Conservation (phyloP, 2,329 filamentous ascomycete genomes). For the Aureobasidium sp. region DNA sequence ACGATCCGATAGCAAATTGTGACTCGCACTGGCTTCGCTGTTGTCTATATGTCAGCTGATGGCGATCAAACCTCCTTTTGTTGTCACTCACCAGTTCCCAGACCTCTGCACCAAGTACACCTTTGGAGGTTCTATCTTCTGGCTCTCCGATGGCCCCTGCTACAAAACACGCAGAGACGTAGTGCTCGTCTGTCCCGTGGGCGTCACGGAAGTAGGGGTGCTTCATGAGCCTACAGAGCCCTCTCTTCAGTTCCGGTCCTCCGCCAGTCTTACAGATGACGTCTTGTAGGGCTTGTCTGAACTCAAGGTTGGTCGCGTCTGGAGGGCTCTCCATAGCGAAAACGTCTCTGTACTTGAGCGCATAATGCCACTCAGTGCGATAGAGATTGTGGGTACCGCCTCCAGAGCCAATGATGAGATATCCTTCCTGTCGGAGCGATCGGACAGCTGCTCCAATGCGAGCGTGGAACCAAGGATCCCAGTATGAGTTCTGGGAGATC, state of each 20-base stretch:
- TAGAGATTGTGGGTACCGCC: constrained; percentile 66
- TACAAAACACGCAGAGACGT: constrained; percentile 58
- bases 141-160: constrained; percentile 48
- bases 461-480: constrained; percentile 51
- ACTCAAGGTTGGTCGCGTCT: constrained; percentile 55
- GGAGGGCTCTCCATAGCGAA: constrained; percentile 55
- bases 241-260: constrained; percentile 48
- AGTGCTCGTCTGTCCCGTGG: constrained; percentile 64
- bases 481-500: constrained; percentile 48
- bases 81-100: constrained; percentile 47
- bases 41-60: background rate
- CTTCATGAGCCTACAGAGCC: constrained; percentile 59
- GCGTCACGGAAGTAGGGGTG: constrained; percentile 60
- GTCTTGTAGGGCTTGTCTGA: constrained; percentile 58
- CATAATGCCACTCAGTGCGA: constrained; percentile 59
- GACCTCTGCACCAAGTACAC: constrained; percentile 38
- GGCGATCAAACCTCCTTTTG: no score
- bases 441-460: constrained; percentile 53
- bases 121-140: background rate
- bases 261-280: constrained; percentile 49
- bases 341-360: constrained; percentile 57
- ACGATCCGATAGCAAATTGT: constrained; percentile 41
- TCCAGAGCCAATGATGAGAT: constrained; percentile 53
- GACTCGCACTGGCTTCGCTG: constrained; percentile 54
- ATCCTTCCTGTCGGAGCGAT: constrained; percentile 46